Base-by-base conservation (phyloP, 2,329 filamentous ascomycete species). In the Macrophomina tecta region DNA sequence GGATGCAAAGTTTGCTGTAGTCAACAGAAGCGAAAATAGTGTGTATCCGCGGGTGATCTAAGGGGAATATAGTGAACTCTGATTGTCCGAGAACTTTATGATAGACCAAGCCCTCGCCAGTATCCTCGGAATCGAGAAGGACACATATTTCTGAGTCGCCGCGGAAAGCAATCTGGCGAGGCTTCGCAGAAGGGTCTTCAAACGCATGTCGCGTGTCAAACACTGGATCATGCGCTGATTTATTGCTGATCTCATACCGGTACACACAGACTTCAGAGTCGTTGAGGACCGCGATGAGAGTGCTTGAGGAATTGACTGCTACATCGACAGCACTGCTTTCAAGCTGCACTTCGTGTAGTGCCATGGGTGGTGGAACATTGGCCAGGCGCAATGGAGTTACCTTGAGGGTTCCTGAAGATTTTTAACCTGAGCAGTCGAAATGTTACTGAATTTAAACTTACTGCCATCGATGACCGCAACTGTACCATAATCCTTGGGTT, bases 291-390 rank as follows among this genome's bases (percentile, higher is more conserved):
- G 89, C 92, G 74, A 98, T 84, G 7, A 69, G 69, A 18, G 69
- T 74, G 30, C 72, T 73, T 6, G 74, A 73, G 28, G 70, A 70
- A 4, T 77, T 90, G 70, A 97, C 89, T 0, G 90, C 88, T 62
- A 95, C 87, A 79, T 97, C 93, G 18, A 92, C 80, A 2, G 88
- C 85, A 64, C 90, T 89, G 0, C 84, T 84, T 14, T 86, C 82
- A 34, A 91, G 79, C 12, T 81, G 73, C 18, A 97, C 73, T 67
- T 96, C 91, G 70, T 91, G 91, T 69, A 94, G 84, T 16, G 93
- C 89, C 93, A 98, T 97, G 0, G 95, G 95, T 34, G 95, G 95
- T 30, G 95, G 95, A 3, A 97, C 85, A 73, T 95, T 97, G 12
- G 93, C 91, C 60, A 90, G 85, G 69, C 91, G 86, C 70, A 99